phyloP scores from a whole-genome alignment of 306 rosid species.

The Medicago lupulina region DNA sequence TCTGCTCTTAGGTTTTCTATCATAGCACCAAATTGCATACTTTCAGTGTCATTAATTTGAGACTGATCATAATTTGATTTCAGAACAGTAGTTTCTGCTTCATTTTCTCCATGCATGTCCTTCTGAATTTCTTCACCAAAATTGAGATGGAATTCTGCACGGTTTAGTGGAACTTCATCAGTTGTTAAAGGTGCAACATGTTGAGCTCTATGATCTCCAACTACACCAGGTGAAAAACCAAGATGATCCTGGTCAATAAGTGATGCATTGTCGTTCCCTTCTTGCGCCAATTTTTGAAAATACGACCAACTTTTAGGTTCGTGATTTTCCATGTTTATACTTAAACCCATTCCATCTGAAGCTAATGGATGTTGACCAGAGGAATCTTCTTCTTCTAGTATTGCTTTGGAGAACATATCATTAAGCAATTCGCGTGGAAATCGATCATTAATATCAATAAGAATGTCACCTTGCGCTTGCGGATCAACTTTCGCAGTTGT shows the following conservation, averaged over 20 bases:
- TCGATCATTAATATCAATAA: conserved; percentile 79
- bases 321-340: conserved; percentile 73
- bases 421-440: conserved; percentile 82
- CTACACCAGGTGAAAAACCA: conserved; percentile 58
- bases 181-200: conserved; percentile 61
- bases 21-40: conserved; percentile 69
- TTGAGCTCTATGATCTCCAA: conserved; percentile 54
- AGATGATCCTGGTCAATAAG: conserved; percentile 85
- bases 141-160: conserved; percentile 55
- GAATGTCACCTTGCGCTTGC: conserved; percentile 70
- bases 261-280: conserved; percentile 68
- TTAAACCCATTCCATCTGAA: conserved; percentile 69
- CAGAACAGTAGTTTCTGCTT: conserved; percentile 41
- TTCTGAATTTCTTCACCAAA: conserved; percentile 57
- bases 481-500: conserved; percentile 41
- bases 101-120: conserved; percentile 51
- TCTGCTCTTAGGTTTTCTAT: conserved; percentile 54
- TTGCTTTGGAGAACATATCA: conserved; percentile 87
- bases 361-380: conserved; percentile 53
- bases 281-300: conserved; percentile 78
- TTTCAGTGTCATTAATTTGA: conserved; percentile 60
- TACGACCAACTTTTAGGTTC: conserved; percentile 88
- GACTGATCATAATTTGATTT: conserved; percentile 56
- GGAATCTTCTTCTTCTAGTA: conserved; percentile 67
- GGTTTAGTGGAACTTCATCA: conserved; percentile 54